Conservation (phyloP, 129 eudicot genomes). For the Centaurea solstitialis region DNA sequence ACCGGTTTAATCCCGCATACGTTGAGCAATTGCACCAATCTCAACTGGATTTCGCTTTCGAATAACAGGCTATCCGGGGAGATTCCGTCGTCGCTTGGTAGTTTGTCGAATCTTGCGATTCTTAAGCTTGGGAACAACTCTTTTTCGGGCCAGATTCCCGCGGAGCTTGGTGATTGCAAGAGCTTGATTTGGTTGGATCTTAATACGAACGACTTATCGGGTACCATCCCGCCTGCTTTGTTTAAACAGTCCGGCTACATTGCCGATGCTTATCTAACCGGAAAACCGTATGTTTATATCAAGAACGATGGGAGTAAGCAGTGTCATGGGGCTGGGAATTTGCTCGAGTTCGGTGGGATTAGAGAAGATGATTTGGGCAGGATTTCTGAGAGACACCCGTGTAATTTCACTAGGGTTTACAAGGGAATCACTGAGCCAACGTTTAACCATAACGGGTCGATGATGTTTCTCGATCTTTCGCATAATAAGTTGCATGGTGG, state of each 20-base stretch:
- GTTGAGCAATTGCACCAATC: conserved; percentile 50
- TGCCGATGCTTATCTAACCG: conserved; percentile 46
- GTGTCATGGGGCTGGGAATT: conserved; percentile 84
- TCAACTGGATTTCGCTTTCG: conserved; percentile 71
- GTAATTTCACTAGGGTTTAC: conserved; percentile 61
- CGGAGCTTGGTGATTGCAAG: conserved; percentile 66
- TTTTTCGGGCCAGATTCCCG: conserved; percentile 51
- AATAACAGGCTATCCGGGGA: conserved; percentile 51
- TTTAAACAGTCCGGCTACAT: conserved; percentile 71
- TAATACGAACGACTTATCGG: conserved; percentile 54
- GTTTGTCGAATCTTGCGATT: conserved; percentile 53
- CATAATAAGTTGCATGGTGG: conserved; percentile 58
- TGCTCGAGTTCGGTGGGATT: conserved; percentile 77
- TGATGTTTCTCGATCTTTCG: conserved; percentile 76
- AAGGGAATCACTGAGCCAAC: conserved; percentile 58
- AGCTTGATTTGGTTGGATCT: conserved; percentile 85
- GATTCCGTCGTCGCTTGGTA: conserved; percentile 67
- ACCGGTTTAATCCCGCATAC: conserved; percentile 50
- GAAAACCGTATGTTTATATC: conserved; percentile 62
- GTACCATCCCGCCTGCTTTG: conserved; percentile 57
- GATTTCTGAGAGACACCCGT: conserved; percentile 53
- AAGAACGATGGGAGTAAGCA: conserved; percentile 70
- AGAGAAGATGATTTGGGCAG: conserved; percentile 55
- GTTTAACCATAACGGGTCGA: conserved; percentile 73
- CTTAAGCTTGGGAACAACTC: conserved; percentile 82